Percentiles rank a stretch among this genome's conserved stretches.
Conservation (phyloP, 768 basidiomycete species). For the Pleurotus sapidus region DNA sequence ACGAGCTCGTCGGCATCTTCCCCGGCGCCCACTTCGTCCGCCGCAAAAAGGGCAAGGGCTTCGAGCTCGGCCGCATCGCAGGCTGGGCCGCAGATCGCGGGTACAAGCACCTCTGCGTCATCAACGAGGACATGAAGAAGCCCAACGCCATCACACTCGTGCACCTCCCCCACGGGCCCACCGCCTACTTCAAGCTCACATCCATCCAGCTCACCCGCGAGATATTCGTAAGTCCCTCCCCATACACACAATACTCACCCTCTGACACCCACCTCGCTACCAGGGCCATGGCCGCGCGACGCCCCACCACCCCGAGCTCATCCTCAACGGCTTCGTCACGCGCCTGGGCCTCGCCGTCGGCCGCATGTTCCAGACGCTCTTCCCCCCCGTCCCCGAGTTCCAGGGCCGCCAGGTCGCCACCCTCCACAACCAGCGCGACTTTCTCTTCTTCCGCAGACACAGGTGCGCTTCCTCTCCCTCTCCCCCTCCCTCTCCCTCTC, state of each 20-base stretch:
- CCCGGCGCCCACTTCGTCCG: constrained; percentile 90
- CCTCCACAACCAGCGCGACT: constrained; percentile 96
- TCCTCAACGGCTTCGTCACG: constrained; percentile 93
- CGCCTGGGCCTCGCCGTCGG: constrained; percentile 92
- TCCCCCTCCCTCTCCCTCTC: background rate
- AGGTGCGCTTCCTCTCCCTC: constrained; percentile 42
- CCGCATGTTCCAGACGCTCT: constrained; percentile 93
- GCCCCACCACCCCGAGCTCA: constrained; percentile 91
- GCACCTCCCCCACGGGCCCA: constrained; percentile 88
- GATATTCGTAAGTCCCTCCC: constrained; percentile 63
- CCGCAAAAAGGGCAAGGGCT: constrained; percentile 85
- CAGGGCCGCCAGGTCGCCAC: constrained; percentile 97
- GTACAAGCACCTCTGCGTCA: constrained; percentile 86
- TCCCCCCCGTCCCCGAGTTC: constrained; percentile 93
- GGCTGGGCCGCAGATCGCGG: constrained; percentile 90
- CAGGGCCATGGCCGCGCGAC: constrained; percentile 93
- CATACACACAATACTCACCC: background rate
- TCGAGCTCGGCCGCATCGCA: constrained; percentile 87
- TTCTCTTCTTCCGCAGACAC: constrained; percentile 95
- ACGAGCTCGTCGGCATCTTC: constrained; percentile 85
- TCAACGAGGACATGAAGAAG: constrained; percentile 94
- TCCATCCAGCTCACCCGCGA: constrained; percentile 83
- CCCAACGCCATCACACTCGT: constrained; percentile 93
- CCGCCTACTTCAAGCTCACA: constrained; percentile 92
- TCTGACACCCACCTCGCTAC: background rate